phyloP scores from a whole-genome alignment of 768 basidiomycete genomes.

The Nevesoporus exiguus region DNA sequence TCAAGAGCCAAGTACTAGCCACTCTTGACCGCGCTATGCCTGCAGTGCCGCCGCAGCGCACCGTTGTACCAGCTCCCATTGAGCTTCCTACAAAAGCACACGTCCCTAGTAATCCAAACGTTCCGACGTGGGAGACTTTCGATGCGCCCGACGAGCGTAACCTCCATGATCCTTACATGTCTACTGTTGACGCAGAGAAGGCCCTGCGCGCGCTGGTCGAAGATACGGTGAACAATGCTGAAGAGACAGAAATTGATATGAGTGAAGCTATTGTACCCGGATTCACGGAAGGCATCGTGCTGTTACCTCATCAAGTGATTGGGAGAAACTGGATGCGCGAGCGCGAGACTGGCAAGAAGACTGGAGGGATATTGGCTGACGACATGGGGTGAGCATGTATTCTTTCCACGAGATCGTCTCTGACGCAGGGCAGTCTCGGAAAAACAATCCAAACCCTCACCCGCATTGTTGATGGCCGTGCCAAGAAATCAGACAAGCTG shows the following conservation, averaged over 20 bases:
- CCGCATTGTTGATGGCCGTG: conserved; percentile 79
- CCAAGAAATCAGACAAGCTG: conserved; percentile 62
- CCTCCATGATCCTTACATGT: conserved; percentile 33
- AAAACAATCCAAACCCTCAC: conserved; percentile 92
- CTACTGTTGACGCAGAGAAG: conserved; percentile 64
- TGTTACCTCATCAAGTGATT: conserved; percentile 86
- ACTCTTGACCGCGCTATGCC: conserved; percentile 25
- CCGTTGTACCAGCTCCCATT: conserved; percentile 32
- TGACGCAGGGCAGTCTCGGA: conserved; percentile 51
- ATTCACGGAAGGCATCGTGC: conserved; percentile 62
- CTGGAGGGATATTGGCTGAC: conserved; percentile 89
- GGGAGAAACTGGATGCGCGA: conserved; percentile 86
- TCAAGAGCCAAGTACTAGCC: conserved; percentile 19
- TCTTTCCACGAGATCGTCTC: background rate
- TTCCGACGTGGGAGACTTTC: conserved; percentile 31
- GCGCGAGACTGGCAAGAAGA: conserved; percentile 73
- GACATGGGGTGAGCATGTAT: conserved; percentile 67
- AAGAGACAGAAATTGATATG: conserved; percentile 48
- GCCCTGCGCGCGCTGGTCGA: conserved; percentile 75
- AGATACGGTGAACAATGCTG: conserved; percentile 55
- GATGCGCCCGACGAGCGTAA: conserved; percentile 25
- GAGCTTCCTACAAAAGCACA: conserved; percentile 24
- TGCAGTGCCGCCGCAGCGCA: conserved; percentile 14
- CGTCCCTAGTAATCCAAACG: conserved; percentile 10
- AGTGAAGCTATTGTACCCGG: conserved; percentile 72